Base-by-base conservation (phyloP, 805 yeast genomes). In the Wickerhamomyces rabaulensis region DNA sequence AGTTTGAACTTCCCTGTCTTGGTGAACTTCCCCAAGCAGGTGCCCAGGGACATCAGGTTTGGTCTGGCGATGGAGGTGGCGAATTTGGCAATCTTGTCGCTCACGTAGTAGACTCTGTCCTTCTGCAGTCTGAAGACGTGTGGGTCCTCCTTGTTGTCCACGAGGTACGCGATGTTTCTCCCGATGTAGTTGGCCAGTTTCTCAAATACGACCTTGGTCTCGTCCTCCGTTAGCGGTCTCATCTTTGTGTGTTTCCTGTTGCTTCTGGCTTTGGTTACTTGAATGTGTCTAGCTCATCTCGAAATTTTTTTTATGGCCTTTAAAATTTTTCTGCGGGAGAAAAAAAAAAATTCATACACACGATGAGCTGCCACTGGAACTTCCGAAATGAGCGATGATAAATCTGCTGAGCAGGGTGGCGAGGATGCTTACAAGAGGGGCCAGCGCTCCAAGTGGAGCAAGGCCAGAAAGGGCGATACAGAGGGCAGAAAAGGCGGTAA, bases 141-240 rank as follows among this genome's bases (percentile, higher is more conserved):
- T 17, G 96, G 95, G 56, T 87, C 87, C 54, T 85, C 85, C 17
- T 69, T 62, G 56, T 60, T 84, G 59, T 92, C 95, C 49, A 94
- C 88, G 48, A 94, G 71, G 51, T 82, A 82, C 6, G 96, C 81
- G 48, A 94, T 92, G 67, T 92, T 94, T 65, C 97, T 78, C n/a
- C 99, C 99, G 55, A 94, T 87, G 62, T 94, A 94, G 66, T 86
- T 92, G 51, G 98, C 97, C 47, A 94, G 78, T 69, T 94, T 94
- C 63, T 94, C 98, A 65, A 94, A 92, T 38, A 94, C 96, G 16
- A 85, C 92, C 65, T 87, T 89, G 39, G 99, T 92, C 65, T 94
- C 99, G 66, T 90, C 97, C 65, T 92, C 99, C 54, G 98, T 92
- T 55, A 92, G 76, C 43, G 90, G 88, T 75, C 99, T 85, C 99